Base-by-base conservation (phyloP, 139 green algal genomes). In the Pleodorina starrii region DNA sequence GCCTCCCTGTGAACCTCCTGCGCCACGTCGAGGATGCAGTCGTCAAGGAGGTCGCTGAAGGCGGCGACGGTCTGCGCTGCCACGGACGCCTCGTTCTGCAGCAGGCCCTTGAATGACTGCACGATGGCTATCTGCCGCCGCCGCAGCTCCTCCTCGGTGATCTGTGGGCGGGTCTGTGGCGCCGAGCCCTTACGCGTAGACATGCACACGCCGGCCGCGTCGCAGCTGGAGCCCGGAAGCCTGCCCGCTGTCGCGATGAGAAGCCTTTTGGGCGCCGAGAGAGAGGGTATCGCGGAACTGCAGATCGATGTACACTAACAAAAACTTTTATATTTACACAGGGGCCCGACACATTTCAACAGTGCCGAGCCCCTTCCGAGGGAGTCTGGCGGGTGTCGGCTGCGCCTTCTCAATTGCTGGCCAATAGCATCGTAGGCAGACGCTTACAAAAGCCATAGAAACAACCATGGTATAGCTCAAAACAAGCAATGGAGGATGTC, bases 1-100 rank as follows among this genome's bases (percentile, higher is more conserved):
- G 86, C 80, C 54, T 92, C 92, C 1, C 95, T 81, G 76, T 97
- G 95, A 35, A 92, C 93, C 84, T 96, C 95, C 27, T 94, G 69
- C 12, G 91, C 95, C 48, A 97, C 79, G 59, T 97, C 95, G 23
- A 90, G 32, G 29, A 96, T 92, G 5, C 94, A 32, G 1, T 93
- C 93, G 69, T 95, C 92, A 4, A 95, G 86, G 23, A 95, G 75
- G 3, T 95, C 93, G 23, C 80, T 44, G 60, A 91, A 95, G 2
- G 84, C 81, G 27, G 92, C 90, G 5, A 95, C 72, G 9, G 77
- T 91, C 60, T 94, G 87, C 0, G 75, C 59, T 16, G 91, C 92
- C 23, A 90, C 50, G 2, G 84, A 93, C 11, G 29, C 14, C 19
- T 87, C 75, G 82, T 91, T 87, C 66, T 83, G 46, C 54, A 94